phyloP scores from a whole-genome alignment of 2,329 filamentous ascomycete species.

The Scytalidium lignicola region DNA sequence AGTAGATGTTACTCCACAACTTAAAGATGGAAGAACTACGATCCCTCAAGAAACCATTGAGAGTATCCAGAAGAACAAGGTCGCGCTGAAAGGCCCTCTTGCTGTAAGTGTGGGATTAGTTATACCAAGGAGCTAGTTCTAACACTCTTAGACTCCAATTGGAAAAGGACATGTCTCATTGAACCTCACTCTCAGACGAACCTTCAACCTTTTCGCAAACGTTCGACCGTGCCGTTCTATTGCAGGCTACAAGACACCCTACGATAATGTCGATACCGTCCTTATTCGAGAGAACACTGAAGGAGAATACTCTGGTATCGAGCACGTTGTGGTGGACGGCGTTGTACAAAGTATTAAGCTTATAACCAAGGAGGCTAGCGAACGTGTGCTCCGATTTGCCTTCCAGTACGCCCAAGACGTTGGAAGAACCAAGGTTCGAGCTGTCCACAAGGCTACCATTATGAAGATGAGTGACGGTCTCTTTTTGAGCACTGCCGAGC shows the following conservation, averaged over 20 bases:
- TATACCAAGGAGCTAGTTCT: slow-evolving; percentile 12
- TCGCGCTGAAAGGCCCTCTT: slow-evolving; percentile 95
- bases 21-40: slow-evolving; percentile 92
- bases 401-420: slow-evolving; percentile 96
- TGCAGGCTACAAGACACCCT: slow-evolving; percentile 95
- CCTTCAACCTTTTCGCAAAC: slow-evolving; percentile 99
- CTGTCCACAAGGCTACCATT: slow-evolving; percentile 99
- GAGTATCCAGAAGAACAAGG: slow-evolving; percentile 92
- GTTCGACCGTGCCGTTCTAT: slow-evolving; percentile 96
- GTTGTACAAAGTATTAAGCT: slow-evolving; percentile 99
- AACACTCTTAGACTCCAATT: slow-evolving; percentile 66
- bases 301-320: slow-evolving; percentile 98
- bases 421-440: slow-evolving; percentile 93
- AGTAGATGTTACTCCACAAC: slow-evolving; percentile 87
- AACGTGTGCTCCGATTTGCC: slow-evolving; percentile 93
- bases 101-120: slow-evolving; percentile 56
- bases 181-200: slow-evolving; percentile 95
- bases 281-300: slow-evolving; percentile 99
- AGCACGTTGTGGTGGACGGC: slow-evolving; percentile 95
- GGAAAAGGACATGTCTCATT: slow-evolving; percentile 99
- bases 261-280: slow-evolving; percentile 94
- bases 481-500: slow-evolving; percentile 81
- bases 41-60: slow-evolving; percentile 91
- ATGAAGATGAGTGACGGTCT: slow-evolving; percentile 99
- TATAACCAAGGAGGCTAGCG: slow-evolving; percentile 89